These are phyloP conservation scores for Trypanosomatidae sp. DNA, from an alignment of 208 protist genomes.

Conservation along the genomic window DNA sequence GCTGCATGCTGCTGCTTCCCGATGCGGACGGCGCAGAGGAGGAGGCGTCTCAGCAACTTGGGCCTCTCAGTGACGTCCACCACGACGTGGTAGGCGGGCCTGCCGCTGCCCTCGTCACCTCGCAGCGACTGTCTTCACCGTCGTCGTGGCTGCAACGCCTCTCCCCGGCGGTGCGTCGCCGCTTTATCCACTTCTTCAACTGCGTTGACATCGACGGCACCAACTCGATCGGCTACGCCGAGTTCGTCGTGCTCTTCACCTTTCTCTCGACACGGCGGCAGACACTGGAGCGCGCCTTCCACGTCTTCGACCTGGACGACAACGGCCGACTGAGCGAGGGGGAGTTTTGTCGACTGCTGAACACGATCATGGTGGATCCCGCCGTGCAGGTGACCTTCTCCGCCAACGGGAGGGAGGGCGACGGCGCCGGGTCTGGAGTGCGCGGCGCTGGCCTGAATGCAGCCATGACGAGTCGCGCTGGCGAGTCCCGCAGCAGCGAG, in stretches of 20 bases:
- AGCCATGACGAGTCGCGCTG: neutral
- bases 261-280: constrained; percentile 50
- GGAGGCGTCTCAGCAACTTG: neutral
- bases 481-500: neutral
- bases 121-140: too few species aligned
- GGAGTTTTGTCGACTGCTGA: constrained; percentile 54
- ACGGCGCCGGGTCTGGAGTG: too few species aligned
- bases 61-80: too few species aligned
- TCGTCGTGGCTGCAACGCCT: constrained; percentile 15
- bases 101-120: too few species aligned
- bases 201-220: constrained; percentile 53
- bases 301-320: constrained; percentile 54
- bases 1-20: constrained; percentile 49
- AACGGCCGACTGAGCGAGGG: constrained; percentile 38
- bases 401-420: too few species aligned
- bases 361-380: constrained; percentile 75
- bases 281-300: constrained; percentile 52
- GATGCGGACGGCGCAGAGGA: neutral
- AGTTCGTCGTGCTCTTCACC: constrained; percentile 75
- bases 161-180: constrained; percentile 19
- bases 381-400: constrained; percentile 41
- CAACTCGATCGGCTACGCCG: constrained; percentile 53
- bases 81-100: too few species aligned
- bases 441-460: neutral
- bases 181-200: constrained; percentile 36